These are phyloP conservation scores for Suillus occidentalis DNA, from an alignment of 768 basidiomycete species.

Conservation along the genomic window DNA sequence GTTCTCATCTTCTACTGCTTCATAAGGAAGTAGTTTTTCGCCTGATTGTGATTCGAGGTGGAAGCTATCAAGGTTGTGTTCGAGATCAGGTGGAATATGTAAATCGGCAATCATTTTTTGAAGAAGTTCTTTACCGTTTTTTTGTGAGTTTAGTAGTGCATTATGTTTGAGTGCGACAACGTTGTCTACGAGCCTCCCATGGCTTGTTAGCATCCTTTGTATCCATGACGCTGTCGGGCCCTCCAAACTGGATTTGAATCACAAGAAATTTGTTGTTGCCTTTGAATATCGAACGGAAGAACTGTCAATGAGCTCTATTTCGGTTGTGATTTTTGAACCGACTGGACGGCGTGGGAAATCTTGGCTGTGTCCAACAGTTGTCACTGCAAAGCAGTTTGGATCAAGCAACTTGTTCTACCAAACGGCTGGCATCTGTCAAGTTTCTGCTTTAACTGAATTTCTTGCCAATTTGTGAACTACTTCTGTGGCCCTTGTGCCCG, in stretches of 20 bases:
- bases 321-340: background rate
- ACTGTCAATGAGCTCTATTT: background rate
- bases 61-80: constrained; percentile 18
- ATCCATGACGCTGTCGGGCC: constrained; percentile 19
- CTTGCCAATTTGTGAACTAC: constrained; percentile 20
- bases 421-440: background rate
- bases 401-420: background rate
- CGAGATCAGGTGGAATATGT: constrained; percentile 9
- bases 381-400: background rate
- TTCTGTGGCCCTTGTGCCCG: constrained; percentile 34
- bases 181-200: constrained; percentile 27
- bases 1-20: constrained; percentile 34
- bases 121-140: background rate
- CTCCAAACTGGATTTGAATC: constrained; percentile 14
- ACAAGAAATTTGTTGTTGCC: constrained; percentile 31
- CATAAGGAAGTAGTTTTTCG: constrained; percentile 32
- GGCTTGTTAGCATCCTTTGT: constrained; percentile 21
- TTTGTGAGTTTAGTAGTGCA: background rate
- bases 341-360: background rate
- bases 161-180: constrained; percentile 20
- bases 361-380: constrained; percentile 3
- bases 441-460: constrained; percentile 8
- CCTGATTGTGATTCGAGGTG: constrained; percentile 26
- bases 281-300: constrained; percentile 26
- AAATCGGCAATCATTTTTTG: background rate